Evolutionary conservation across 306 rosid species (phyloP).

Genomic region (Lagenaria siceraria): DNA sequence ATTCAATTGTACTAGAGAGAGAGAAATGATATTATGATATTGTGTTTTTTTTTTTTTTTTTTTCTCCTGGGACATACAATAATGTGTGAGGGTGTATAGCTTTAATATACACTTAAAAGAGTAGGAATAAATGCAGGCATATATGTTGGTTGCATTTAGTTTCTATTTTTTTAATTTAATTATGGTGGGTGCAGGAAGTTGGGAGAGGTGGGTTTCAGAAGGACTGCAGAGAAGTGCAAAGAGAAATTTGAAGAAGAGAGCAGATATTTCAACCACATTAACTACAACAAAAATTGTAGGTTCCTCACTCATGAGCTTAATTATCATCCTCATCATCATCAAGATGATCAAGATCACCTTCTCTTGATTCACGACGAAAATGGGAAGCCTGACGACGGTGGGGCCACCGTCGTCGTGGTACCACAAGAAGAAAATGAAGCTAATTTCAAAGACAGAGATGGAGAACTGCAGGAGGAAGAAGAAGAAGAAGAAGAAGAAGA

Average conservation of each 20-base stretch:
- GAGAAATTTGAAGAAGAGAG: slow-evolving; percentile 79
- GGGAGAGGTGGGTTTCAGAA: slow-evolving; percentile 59
- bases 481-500: not conserved
- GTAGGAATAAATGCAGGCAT: slow-evolving; percentile 26
- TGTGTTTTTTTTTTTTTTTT: not conserved
- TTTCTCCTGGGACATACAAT: not conserved
- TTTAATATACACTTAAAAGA: slow-evolving; percentile 1
- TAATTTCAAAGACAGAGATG: not conserved
- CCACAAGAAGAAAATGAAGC: slow-evolving; percentile 16
- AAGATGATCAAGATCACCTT: not conserved
- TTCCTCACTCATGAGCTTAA: slow-evolving; percentile 43
- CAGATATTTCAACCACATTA: slow-evolving; percentile 42
- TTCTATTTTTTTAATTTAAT: slow-evolving; percentile 10
- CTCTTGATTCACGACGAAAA: not conserved
- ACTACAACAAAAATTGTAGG: slow-evolving; percentile 35
- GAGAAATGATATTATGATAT: not conserved
- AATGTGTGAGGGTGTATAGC: not conserved
- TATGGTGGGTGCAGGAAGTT: slow-evolving; percentile 61
- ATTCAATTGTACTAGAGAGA: not conserved
- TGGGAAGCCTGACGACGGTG: not conserved
- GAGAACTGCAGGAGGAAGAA: not conserved
- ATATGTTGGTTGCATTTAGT: slow-evolving; percentile 8
- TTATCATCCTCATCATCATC: slow-evolving; percentile 8
- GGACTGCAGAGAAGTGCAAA: slow-evolving; percentile 72
- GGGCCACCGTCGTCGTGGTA: not conserved